A percentile compares a stretch with the other conserved stretches of the same genome.
Conservation (phyloP, 208 protist genomes). For the Acanthamoeba sp. region DNA sequence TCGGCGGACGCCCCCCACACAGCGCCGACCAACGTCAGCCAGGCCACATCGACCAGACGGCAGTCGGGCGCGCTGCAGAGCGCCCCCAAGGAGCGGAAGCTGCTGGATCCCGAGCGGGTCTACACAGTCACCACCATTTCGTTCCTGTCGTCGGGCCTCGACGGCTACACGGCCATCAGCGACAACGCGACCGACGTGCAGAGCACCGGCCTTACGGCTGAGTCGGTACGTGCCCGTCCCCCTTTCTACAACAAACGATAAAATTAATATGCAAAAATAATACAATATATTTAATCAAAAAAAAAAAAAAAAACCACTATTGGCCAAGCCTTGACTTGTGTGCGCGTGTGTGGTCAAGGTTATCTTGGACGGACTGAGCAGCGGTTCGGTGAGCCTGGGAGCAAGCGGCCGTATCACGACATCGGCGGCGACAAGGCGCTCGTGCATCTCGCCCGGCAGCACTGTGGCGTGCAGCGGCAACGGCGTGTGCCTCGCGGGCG, state of each 20-base stretch:
- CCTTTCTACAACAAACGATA: background rate
- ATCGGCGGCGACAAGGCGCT: background rate
- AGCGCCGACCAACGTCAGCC: background rate
- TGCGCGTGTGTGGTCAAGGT: too few relatives aligned
- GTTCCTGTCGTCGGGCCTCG: background rate
- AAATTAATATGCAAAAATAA: too few relatives aligned
- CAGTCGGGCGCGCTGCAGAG: too few relatives aligned
- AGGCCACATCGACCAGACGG: background rate
- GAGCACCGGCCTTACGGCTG: background rate
- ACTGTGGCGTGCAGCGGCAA: background rate
- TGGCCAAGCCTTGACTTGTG: too few relatives aligned
- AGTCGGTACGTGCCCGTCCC: background rate
- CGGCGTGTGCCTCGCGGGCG: background rate
- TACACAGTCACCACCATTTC: conserved; percentile 24
- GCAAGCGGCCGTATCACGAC: background rate
- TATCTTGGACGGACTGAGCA: too few relatives aligned
- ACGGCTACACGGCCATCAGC: background rate
- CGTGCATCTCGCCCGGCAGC: background rate
- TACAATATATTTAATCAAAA: too few relatives aligned
- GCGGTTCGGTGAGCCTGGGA: too few relatives aligned
- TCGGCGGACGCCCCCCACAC: too few relatives aligned
- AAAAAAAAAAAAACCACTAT: too few relatives aligned
- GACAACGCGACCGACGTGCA: background rate
- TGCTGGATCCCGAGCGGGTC: background rate
- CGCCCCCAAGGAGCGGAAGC: background rate